Percentiles rank a stretch among this genome's conserved stretches.
Evolutionary conservation across 2,329 filamentous ascomycete genomes (phyloP).

Genomic region (Exophiala lecanii-corni): DNA sequence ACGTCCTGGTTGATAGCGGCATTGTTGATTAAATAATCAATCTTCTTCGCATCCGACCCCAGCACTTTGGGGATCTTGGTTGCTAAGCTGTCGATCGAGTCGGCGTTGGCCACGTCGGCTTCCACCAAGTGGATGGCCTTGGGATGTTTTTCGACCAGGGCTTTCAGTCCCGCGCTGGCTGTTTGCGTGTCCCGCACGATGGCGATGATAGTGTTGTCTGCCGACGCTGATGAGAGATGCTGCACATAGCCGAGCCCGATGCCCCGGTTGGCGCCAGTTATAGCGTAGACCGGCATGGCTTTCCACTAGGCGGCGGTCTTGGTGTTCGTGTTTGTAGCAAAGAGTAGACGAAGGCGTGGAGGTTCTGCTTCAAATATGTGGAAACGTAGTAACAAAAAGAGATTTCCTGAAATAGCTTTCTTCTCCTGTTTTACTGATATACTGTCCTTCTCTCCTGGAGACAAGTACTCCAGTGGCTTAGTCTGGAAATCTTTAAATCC

Average conservation of each 20-base stretch:
- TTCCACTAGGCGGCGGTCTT: too few species aligned
- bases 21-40: constrained; percentile 22
- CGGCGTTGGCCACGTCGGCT: constrained; percentile 12
- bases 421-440: too few species aligned
- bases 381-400: too few species aligned
- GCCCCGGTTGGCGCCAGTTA: constrained; percentile 31
- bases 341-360: too few species aligned
- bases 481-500: too few species aligned
- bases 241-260: constrained; percentile 26
- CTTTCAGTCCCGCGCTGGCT: constrained; percentile 12
- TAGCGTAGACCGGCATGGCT: too few species aligned
- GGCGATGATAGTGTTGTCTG: constrained; percentile 19
- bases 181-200: constrained; percentile 6
- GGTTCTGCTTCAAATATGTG: too few species aligned
- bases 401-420: too few species aligned
- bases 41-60: not conserved
- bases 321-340: too few species aligned
- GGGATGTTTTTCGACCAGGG: not conserved
- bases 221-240: constrained; percentile 6
- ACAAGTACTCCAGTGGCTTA: too few species aligned
- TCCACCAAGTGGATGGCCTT: constrained; percentile 18
- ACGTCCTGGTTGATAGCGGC: constrained; percentile 18
- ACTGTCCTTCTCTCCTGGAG: too few species aligned
- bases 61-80: constrained; percentile 4
- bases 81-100: constrained; percentile 13